Percentiles rank a stretch among this genome's conserved stretches.
These are phyloP conservation scores for Sphagnum magellanicum DNA, from an alignment of 228 moss, liverwort and hornwort genomes.

Conservation along the genomic window DNA sequence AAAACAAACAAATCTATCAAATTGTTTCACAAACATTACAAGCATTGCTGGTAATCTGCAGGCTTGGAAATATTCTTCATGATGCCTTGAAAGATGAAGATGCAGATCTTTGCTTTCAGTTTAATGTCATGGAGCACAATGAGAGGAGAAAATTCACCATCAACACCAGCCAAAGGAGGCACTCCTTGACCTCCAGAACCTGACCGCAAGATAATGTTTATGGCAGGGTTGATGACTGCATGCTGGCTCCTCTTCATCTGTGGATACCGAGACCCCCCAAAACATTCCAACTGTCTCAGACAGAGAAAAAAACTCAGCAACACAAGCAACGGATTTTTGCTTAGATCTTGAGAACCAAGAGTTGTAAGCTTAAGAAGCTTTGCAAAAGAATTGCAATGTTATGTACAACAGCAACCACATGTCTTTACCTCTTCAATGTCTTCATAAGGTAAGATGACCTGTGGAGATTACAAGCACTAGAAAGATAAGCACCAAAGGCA, in stretches of 20 bases:
- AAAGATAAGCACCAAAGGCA: too few relatives aligned
- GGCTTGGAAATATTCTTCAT: too few relatives aligned
- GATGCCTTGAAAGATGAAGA: too few relatives aligned
- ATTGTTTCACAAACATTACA: too few relatives aligned
- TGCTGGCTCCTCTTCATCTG: conserved; percentile 90
- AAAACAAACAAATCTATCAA: too few relatives aligned
- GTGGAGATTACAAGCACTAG: not conserved
- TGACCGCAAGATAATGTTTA: conserved; percentile 69
- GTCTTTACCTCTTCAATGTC: conserved; percentile 80
- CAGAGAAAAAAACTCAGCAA: too few relatives aligned
- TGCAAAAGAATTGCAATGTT: not conserved
- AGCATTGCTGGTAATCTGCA: too few relatives aligned
- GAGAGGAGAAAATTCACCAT: conserved; percentile 36
- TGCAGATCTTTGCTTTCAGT: too few relatives aligned
- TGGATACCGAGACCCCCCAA: conserved; percentile 14
- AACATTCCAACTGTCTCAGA: not conserved
- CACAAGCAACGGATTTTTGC: too few relatives aligned
- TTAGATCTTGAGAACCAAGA: too few relatives aligned
- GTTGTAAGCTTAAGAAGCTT: not conserved
- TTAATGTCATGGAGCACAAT: not conserved
- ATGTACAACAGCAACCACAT: not conserved
- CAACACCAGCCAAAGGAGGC: conserved; percentile 73
- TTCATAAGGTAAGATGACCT: conserved; percentile 69
- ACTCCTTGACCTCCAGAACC: conserved; percentile 87
- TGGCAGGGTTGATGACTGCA: conserved; percentile 87